Evolutionary conservation across 257 asterid species (phyloP).

Genomic region (Jasminum sambac): DNA sequence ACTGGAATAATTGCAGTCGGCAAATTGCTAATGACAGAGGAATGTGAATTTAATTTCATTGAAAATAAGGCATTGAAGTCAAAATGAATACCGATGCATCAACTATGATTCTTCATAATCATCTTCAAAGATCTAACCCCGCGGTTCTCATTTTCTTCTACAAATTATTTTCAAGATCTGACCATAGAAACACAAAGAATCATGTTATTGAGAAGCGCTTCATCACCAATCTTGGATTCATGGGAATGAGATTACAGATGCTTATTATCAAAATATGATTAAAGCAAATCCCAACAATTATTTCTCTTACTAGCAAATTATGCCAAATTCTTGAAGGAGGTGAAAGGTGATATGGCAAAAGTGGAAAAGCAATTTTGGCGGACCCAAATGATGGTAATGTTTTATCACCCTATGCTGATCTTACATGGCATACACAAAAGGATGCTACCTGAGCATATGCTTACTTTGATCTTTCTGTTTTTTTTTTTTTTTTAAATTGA

Average conservation of each 20-base stretch:
- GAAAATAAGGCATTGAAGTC: too few species aligned
- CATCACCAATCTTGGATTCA: constrained; percentile 60
- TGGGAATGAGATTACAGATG: constrained; percentile 54
- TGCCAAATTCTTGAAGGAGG: constrained; percentile 84
- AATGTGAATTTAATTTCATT: too few species aligned
- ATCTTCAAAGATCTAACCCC: too few species aligned
- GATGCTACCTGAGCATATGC: constrained; percentile 70
- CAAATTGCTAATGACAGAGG: too few species aligned
- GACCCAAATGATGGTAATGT: constrained; percentile 68
- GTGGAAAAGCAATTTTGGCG: constrained; percentile 72
- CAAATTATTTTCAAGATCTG: too few species aligned
- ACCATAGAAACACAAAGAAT: neutral
- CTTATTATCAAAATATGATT: constrained; percentile 72
- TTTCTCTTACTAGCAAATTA: constrained; percentile 72
- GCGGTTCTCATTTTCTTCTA: too few species aligned
- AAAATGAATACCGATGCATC: too few species aligned
- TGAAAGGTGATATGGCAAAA: constrained; percentile 61
- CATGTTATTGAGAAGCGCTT: constrained; percentile 64
- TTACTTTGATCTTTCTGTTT: constrained; percentile 75
- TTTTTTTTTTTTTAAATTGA: too few species aligned
- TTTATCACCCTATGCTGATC: constrained; percentile 80
- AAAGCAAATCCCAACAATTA: constrained; percentile 64
- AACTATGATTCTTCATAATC: too few species aligned
- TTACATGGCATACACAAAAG: constrained; percentile 71
- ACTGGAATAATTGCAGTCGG: too few species aligned